Percentiles rank a stretch among this genome's conserved stretches.
These are phyloP conservation scores for Globisporangium nagaii DNA, from an alignment of 352 stramenopile genomes.

Conservation along the genomic window DNA sequence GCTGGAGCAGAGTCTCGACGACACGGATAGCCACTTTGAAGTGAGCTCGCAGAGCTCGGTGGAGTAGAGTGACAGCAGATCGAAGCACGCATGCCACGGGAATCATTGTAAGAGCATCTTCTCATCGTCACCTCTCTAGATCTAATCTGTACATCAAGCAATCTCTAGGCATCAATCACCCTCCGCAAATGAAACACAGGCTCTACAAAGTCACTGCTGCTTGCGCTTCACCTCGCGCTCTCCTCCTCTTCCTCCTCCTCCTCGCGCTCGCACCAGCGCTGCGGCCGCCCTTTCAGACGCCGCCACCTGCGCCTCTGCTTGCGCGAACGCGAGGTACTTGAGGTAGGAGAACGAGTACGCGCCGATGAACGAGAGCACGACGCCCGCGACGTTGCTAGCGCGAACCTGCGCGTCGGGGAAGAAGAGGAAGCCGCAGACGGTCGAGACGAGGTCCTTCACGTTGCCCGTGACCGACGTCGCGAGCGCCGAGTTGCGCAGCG, in stretches of 20 bases:
- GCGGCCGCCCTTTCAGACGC: not conserved
- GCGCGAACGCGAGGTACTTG: constrained; percentile 43
- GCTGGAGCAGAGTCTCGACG: constrained; percentile 67
- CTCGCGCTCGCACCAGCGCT: not conserved
- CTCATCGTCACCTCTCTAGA: not conserved
- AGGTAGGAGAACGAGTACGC: constrained; percentile 74
- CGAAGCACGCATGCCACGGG: not conserved
- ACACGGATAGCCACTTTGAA: constrained; percentile 77
- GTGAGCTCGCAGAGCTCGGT: constrained; percentile 75
- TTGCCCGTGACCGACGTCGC: constrained; percentile 75
- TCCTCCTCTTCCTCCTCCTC: not conserved
- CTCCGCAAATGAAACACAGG: not conserved
- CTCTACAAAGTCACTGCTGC: too few relatives aligned
- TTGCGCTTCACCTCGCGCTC: too few relatives aligned
- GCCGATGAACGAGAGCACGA: constrained; percentile 60
- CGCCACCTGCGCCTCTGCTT: not conserved
- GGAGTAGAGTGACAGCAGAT: constrained; percentile 22
- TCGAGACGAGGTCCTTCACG: constrained; percentile 67
- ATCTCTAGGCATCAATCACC: too few relatives aligned
- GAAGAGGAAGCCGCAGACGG: constrained; percentile 47
- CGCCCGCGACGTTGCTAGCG: constrained; percentile 39
- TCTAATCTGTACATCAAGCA: not conserved
- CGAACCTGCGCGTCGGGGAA: constrained; percentile 49
- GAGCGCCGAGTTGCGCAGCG: constrained; percentile 57
- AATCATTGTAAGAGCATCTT: not conserved